Evolutionary conservation across 2,329 filamentous ascomycete species (phyloP), one percentile per base, ranked within the genome.

Genomic region (Neonectria faginata): DNA sequence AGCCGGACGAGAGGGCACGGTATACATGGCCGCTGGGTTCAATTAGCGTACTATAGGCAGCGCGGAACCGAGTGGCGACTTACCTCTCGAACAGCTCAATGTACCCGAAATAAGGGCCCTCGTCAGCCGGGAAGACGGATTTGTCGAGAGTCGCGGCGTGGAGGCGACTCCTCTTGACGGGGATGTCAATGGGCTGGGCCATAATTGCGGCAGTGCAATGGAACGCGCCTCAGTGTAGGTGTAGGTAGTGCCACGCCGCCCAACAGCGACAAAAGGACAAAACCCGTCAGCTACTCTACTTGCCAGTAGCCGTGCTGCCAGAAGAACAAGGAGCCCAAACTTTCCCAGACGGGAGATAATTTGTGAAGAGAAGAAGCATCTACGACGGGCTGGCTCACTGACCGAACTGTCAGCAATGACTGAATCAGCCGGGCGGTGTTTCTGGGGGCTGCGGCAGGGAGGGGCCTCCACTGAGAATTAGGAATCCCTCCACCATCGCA

Each of bases 71-170:
- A 22, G 52, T 12, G n/a, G 7, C 10, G n/a, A 42, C 63, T 48
- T 68, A 76, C 75, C 69, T 74, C 60, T 72, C 69, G 14, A 70
- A 73, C 0, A 70, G 54, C 53, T 75, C 73, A 16, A 66, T 70
- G 59, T 71, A 74, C 27, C 62, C 67, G 45, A 73, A 66, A 18
- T 74, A 74, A 3, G 72, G 72, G 2, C 71, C 71, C 9, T 72
- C 64, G 10, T 67, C 67, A 18, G 63, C 61, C 47, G 72, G 66
- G 27, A 72, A 74, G 11, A 64, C 42, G 3, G 41, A 61, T 47
- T 39, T 57, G 2, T 62, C 61, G 9, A 45, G 41, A 47, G 57
- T 36, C 31, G 54, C 31, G 14, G 39, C 27, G 36, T 50, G 64
- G 11, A 61, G 63, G 41, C 66, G 50, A 39, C 60, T 51, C 18